These are phyloP conservation scores for Collybia mongolica DNA, from an alignment of 768 basidiomycete species.

Conservation along the genomic window DNA sequence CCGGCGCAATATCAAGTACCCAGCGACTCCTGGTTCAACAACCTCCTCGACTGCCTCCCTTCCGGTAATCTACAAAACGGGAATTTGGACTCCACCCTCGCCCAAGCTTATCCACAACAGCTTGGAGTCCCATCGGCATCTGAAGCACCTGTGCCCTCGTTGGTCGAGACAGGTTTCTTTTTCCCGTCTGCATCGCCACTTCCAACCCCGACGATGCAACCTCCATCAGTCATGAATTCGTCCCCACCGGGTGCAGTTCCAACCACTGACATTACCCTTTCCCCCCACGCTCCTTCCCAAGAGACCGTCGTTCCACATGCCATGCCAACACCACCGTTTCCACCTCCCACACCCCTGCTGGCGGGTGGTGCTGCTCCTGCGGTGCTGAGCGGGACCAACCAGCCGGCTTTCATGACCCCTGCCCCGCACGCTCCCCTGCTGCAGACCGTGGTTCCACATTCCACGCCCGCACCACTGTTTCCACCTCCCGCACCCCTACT, in stretches of 20 bases:
- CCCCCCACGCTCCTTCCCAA: background rate
- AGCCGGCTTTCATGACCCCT: no score
- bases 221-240: background rate
- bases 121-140: background rate
- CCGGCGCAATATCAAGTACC: background rate
- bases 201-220: background rate
- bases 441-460: background rate
- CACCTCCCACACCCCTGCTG: background rate
- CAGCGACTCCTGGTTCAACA: background rate
- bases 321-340: background rate
- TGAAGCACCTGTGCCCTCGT: background rate
- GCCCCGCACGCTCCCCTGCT: background rate
- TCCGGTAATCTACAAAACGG: background rate
- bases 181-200: background rate
- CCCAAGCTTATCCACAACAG: background rate
- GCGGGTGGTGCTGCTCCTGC: no score
- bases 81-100: background rate
- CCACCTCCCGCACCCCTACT: background rate
- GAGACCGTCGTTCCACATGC: background rate
- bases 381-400: no score
- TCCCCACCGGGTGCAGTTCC: background rate
- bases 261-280: background rate
- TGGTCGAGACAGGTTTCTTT: background rate
- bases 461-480: background rate
- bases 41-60: background rate